A percentile compares a stretch with the other conserved stretches of the same genome.
Conservation (phyloP, 2,329 filamentous ascomycete species). For the Monosporascus sp. region DNA sequence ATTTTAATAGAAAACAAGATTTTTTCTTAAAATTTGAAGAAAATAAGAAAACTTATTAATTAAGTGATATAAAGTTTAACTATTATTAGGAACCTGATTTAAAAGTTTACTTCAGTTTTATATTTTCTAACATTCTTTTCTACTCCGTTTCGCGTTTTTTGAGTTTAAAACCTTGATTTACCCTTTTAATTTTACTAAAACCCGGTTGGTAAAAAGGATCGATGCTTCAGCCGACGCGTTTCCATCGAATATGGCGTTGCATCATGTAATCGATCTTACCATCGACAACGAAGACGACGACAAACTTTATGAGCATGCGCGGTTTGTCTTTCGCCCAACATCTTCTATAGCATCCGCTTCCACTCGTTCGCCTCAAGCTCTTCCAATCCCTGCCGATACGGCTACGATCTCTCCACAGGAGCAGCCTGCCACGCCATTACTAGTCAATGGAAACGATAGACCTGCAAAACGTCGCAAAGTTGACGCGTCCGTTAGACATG, state of each 20-base stretch:
- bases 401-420: not conserved
- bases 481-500: not conserved
- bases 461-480: conserved; percentile 11
- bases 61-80: no score
- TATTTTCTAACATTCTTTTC: conserved; percentile 3
- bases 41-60: no score
- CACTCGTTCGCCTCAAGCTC: not conserved
- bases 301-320: not conserved
- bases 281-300: conserved; percentile 7
- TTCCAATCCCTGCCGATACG: not conserved
- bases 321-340: not conserved
- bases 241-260: not conserved
- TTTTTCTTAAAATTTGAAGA: no score
- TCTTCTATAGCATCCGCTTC: not conserved
- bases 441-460: not conserved
- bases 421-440: no score
- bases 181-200: not conserved
- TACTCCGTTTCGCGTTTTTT: not conserved
- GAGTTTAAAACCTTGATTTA: not conserved
- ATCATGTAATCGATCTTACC: conserved; percentile 14
- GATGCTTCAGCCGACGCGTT: not conserved
- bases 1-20: no score
- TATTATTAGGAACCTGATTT: no score
- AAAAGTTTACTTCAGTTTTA: conserved; percentile 1
- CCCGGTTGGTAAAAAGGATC: conserved; percentile 1